These are phyloP conservation scores for Botrytis tulipae DNA, from an alignment of 2,329 filamentous ascomycete genomes.

Conservation along the genomic window DNA sequence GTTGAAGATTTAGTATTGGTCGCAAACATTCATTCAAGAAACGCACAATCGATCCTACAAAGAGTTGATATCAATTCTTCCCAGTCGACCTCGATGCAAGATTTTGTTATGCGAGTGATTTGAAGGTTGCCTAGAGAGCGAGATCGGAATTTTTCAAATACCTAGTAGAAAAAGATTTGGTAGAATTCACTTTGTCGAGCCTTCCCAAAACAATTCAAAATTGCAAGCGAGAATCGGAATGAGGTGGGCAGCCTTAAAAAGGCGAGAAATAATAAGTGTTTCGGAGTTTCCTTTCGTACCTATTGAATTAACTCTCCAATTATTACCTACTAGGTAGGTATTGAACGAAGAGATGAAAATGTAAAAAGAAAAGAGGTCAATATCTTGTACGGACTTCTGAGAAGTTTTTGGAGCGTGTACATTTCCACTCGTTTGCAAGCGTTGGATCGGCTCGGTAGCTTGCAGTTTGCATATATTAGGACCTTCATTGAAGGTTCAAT, in stretches of 20 bases:
- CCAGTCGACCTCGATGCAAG: not conserved
- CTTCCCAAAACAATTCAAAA: not conserved
- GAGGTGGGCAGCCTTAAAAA: not conserved
- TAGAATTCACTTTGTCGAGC: not conserved
- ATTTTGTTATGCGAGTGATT: not conserved
- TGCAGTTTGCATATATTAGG: no score
- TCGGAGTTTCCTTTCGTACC: not conserved
- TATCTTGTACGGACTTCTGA: not conserved
- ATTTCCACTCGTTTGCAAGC: not conserved
- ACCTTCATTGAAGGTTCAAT: not conserved
- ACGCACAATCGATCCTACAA: not conserved
- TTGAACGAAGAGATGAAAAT: not conserved
- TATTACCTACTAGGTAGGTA: not conserved
- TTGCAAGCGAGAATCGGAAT: not conserved
- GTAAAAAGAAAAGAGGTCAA: no score
- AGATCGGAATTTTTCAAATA: not conserved
- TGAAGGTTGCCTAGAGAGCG: not conserved
- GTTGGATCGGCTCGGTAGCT: not conserved
- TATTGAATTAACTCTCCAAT: no score
- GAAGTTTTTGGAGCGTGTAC: not conserved
- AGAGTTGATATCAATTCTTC: not conserved
- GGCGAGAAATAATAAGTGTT: not conserved
- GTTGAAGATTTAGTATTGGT: no score
- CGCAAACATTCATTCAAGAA: not conserved
- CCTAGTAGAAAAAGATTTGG: not conserved